Conservation (phyloP, 2,329 filamentous ascomycete genomes). For the Colletotrichum sp. region DNA sequence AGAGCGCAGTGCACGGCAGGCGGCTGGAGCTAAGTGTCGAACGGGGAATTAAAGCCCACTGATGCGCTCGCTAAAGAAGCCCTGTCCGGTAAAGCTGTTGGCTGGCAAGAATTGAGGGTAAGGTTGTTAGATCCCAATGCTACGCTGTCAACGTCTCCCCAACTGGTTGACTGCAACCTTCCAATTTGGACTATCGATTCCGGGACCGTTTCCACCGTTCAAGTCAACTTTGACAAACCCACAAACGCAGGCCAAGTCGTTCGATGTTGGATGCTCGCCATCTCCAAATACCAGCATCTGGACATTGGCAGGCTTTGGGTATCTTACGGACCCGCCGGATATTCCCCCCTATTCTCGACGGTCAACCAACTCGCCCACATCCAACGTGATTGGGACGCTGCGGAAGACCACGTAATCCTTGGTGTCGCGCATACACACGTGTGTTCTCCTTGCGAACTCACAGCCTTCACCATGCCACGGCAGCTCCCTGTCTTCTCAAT, state of each 20-base stretch:
- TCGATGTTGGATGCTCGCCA: neutral
- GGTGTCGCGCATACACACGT: neutral
- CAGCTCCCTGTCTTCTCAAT: neutral
- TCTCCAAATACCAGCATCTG: neutral
- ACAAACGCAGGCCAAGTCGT: neutral
- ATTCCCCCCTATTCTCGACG: neutral
- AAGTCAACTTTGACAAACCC: neutral
- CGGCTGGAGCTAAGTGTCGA: neutral
- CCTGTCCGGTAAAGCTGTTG: neutral
- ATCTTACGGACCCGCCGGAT: neutral
- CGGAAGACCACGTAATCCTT: neutral
- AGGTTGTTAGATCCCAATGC: neutral
- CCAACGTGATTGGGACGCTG: neutral
- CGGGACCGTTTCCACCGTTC: neutral
- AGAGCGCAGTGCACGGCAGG: neutral
- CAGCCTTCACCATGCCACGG: neutral
- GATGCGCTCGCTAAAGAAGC: constrained; percentile 11
- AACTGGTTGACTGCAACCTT: neutral
- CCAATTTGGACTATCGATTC: neutral
- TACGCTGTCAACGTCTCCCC: neutral
- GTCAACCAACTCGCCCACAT: neutral
- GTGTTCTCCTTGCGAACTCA: neutral
- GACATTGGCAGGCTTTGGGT: neutral
- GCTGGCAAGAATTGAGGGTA: neutral
- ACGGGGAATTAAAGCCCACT: neutral